Base-by-base conservation (phyloP, 2,329 filamentous ascomycete genomes). In the Hypoxylon sp. region DNA sequence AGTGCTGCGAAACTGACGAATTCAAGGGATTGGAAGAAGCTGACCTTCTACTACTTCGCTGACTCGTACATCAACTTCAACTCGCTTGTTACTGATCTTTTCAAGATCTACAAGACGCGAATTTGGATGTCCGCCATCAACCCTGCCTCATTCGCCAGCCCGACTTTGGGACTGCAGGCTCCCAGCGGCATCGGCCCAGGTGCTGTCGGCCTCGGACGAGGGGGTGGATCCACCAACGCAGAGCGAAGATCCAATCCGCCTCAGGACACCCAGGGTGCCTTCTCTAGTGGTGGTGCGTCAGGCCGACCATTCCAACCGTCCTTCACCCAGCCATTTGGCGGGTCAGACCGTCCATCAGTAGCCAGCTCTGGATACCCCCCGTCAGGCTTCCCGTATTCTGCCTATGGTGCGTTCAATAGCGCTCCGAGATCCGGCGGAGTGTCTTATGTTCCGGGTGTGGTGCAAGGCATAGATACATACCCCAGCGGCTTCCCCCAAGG, bases 91-190 rank as follows among this genome's bases (percentile, higher is more conserved):
- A 97, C 94, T 0, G 96, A 99, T 76, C 85, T 99, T 11, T 99
- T 98, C 86, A 98, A 98, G 80, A 95, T 98, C 67, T 99, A 98
- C 85, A 99, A 99, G 83, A 97, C 95, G 20, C 89, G 96, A 72
- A 99, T 99, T 74, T 99, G 96, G 96, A 97, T 99, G 93, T 98
- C 95, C 3, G 96, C 96, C 3, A 97, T 99, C 78, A 99, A 99
- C 77, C 96, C 96, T 6, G 96, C 95, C 4, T 97, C 95, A 0
- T 97, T 98, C 78, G 92, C 92, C 22, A 94, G 89, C 67, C 91
- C 92, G 16, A 89, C 88, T 2, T 83, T 92, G 50, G 91, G 91
- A 24, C 82, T 93, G 20, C 89, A 90, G 75, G 88, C 89, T 2
- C 88, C 90, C 1, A 89, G 88, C 67, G 87, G 87, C 26, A 84